phyloP scores from a whole-genome alignment of 176 grass and related monocot genomes.

The barley (Hordeum vulgare) region MorexV3_pseudomolecules_assembly NC_058524.1:447099656-447100155 shows the following conservation, averaged over 20 bases:
- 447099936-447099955: constrained; percentile 49
- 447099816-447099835: too few species aligned
- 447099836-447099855: too few species aligned
- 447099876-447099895: not conserved
- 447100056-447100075: too few species aligned
- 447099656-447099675: not conserved
- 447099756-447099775: not conserved
- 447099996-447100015: too few species aligned
- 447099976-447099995: too few species aligned
- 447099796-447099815: not conserved
- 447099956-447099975: constrained; percentile 74
- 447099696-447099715: not conserved
- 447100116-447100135: constrained; percentile 45
- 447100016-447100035: too few species aligned
- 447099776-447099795: not conserved
- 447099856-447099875: too few species aligned
- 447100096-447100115: constrained; percentile 44
- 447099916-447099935: not conserved
- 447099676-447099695: not conserved
- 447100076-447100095: constrained; percentile 55
- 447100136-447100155: constrained; percentile 47
- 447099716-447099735: not conserved
- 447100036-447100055: too few species aligned
- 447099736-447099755: not conserved
- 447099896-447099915: not conserved